A percentile compares a stretch with the other conserved stretches of the same genome.
Evolutionary conservation across 352 stramenopile species (phyloP).

Genomic region (Pythium volutum): DNA sequence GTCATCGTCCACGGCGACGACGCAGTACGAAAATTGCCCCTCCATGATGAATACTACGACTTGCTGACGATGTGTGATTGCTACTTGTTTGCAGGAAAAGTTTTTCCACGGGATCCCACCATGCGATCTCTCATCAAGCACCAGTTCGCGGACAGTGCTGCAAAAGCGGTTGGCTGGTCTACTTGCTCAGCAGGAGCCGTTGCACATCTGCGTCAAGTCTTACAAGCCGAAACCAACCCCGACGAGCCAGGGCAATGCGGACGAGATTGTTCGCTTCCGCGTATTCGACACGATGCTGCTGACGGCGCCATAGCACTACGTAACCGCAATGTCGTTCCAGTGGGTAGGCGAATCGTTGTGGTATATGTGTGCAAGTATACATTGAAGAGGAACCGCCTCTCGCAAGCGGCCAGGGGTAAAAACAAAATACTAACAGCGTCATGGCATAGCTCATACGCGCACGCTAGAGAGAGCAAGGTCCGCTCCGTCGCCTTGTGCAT

Average conservation of each 20-base stretch:
- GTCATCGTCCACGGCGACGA: slow-evolving; percentile 70
- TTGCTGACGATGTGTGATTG: too few species aligned
- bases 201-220: slow-evolving; percentile 74
- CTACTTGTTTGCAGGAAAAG: slow-evolving; percentile 40
- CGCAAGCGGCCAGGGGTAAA: background rate
- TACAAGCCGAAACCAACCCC: slow-evolving; percentile 37
- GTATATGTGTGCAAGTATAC: slow-evolving; percentile 6
- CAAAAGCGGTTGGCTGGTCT: slow-evolving; percentile 49
- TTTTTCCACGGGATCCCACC: slow-evolving; percentile 71
- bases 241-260: background rate
- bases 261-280: slow-evolving; percentile 47
- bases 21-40: slow-evolving; percentile 36
- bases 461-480: slow-evolving; percentile 20
- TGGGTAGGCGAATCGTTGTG: background rate
- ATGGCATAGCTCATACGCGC: slow-evolving; percentile 2
- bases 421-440: background rate
- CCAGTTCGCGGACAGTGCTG: slow-evolving; percentile 46
- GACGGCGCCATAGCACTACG: background rate
- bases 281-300: slow-evolving; percentile 64
- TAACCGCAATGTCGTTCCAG: background rate
- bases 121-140: slow-evolving; percentile 53
- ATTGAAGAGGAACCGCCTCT: slow-evolving; percentile 5
- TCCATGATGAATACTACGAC: background rate
- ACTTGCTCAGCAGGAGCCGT: slow-evolving; percentile 13
- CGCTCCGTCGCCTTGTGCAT: background rate